Conservation (phyloP, 257 asterid species). For the Nicotiana attenuata region DNA sequence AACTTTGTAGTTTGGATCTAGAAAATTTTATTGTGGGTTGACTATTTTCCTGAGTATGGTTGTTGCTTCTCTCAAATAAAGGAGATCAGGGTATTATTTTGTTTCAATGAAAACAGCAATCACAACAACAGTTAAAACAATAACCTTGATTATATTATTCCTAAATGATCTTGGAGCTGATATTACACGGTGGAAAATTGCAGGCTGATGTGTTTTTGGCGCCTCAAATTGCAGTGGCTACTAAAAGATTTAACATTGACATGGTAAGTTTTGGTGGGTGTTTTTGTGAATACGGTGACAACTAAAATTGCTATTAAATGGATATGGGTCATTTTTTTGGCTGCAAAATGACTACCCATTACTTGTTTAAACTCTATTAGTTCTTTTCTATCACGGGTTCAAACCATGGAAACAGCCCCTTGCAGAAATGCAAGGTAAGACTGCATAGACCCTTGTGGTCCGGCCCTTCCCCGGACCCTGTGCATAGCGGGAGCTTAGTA, state of each 20-base stretch:
- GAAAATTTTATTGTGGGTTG: not conserved
- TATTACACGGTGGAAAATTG: slow-evolving; percentile 13
- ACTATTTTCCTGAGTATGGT: not conserved
- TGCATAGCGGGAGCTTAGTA: no score
- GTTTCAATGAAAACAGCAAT: not conserved
- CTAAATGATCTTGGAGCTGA: not conserved
- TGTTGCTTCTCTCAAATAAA: not conserved
- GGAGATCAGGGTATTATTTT: not conserved
- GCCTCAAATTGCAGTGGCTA: slow-evolving; percentile 62
- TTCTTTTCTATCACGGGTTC: not conserved
- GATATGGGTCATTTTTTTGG: not conserved
- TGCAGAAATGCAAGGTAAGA: no score
- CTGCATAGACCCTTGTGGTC: no score
- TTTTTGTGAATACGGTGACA: not conserved
- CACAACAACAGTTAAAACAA: not conserved
- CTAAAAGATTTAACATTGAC: slow-evolving; percentile 48
- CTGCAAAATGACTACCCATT: not conserved
- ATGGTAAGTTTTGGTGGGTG: slow-evolving; percentile 37
- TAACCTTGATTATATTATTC: not conserved
- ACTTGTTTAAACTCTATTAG: not conserved
- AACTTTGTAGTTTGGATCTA: not conserved
- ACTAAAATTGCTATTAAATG: not conserved
- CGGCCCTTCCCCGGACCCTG: no score
- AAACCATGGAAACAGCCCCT: no score
- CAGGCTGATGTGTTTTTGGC: slow-evolving; percentile 89